Conservation (phyloP, 2,329 filamentous ascomycete genomes). For the Colletotrichum destructivum region DNA sequence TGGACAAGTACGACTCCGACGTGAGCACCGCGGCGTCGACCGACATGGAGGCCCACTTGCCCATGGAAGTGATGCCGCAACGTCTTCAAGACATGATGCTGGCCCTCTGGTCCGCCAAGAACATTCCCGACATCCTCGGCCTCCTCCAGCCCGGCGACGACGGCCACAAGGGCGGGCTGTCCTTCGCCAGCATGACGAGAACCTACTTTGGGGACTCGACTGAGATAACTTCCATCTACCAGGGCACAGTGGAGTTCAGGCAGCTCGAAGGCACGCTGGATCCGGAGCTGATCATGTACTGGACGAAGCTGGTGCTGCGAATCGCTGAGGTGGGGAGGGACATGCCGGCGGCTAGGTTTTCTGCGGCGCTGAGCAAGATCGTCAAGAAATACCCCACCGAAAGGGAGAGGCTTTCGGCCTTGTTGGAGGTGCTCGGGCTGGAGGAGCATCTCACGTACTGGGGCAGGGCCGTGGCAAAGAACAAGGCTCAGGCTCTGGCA, state of each 20-base stretch:
- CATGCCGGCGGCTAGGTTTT: conserved; percentile 1
- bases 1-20: not conserved
- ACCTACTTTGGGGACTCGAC: not conserved
- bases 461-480: not conserved
- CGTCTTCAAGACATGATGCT: not conserved
- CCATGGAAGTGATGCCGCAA: conserved; percentile 6
- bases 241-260: conserved; percentile 34
- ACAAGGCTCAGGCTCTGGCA: not conserved
- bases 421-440: conserved; percentile 4
- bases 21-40: not conserved
- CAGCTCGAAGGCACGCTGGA: conserved; percentile 31
- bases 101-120: conserved; percentile 8
- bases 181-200: not conserved
- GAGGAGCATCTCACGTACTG: not conserved
- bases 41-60: conserved; percentile 20
- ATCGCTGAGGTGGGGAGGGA: conserved; percentile 7
- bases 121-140: not conserved
- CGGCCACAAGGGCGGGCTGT: not conserved
- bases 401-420: not conserved
- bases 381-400: not conserved
- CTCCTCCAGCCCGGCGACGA: not conserved
- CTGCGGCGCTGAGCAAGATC: not conserved
- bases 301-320: conserved; percentile 1
- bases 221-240: not conserved
- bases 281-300: conserved; percentile 17